phyloP scores from a whole-genome alignment of 179 eudicot species.

The Silene coronaria region DNA sequence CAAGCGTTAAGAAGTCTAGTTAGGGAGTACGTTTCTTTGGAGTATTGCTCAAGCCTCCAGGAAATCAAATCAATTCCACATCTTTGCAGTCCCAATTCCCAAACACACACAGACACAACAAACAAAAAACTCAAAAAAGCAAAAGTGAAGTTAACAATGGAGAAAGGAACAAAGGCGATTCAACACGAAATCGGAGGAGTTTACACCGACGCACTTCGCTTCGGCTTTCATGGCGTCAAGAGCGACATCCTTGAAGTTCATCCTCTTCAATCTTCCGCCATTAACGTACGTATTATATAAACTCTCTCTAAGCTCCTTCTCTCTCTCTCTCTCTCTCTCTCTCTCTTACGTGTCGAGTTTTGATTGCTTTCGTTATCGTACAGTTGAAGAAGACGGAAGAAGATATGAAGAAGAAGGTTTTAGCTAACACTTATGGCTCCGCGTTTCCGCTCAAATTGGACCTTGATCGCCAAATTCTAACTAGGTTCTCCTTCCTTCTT shows the following conservation, averaged over 20 bases:
- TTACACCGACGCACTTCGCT: constrained; percentile 62
- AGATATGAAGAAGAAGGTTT: constrained; percentile 44
- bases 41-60: too few relatives aligned
- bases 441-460: constrained; percentile 84
- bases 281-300: constrained; percentile 34
- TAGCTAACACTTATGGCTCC: constrained; percentile 66
- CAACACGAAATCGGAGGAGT: constrained; percentile 67
- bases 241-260: constrained; percentile 73
- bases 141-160: constrained; percentile 11
- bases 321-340: neutral
- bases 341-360: neutral
- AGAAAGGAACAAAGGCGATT: constrained; percentile 52
- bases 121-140: too few relatives aligned
- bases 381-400: constrained; percentile 50
- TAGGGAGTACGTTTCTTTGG: too few relatives aligned
- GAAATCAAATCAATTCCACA: too few relatives aligned
- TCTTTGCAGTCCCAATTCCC: too few relatives aligned
- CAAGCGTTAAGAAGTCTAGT: too few relatives aligned
- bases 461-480: constrained; percentile 78
- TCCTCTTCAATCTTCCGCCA: constrained; percentile 59
- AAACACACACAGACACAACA: too few relatives aligned
- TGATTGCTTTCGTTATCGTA: neutral
- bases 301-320: too few relatives aligned
- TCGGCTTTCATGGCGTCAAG: constrained; percentile 69
- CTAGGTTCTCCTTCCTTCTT: constrained; percentile 38